Evolutionary conservation across 257 asterid species (phyloP).

Genomic region (Solanum lycopersicoides): DNA sequence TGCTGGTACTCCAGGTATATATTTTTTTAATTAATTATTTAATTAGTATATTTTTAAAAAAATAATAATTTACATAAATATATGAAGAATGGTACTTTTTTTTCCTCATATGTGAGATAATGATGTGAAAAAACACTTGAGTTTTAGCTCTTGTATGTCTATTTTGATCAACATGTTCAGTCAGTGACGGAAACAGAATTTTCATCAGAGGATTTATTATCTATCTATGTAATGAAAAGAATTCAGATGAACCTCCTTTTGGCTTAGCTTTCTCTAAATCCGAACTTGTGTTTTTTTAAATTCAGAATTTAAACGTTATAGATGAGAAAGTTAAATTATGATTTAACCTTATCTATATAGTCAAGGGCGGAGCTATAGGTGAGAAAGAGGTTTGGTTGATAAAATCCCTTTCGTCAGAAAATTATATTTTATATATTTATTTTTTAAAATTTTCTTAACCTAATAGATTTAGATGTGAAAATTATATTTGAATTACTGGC

Average conservation of each 20-base stretch:
- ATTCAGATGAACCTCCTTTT: background rate
- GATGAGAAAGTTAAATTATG: background rate
- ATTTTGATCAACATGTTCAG: background rate
- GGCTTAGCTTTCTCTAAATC: rapidly evolving
- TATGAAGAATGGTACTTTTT: background rate
- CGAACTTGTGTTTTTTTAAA: background rate
- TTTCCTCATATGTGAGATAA: no score
- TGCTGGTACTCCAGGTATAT: constrained; percentile 35
- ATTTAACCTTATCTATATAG: background rate
- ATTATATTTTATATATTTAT: no score
- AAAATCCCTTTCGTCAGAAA: background rate
- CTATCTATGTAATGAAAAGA: background rate
- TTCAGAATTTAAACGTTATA: background rate
- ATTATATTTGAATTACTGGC: background rate
- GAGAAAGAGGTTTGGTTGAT: background rate
- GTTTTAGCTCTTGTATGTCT: background rate
- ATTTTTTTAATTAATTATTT: background rate
- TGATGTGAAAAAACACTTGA: background rate
- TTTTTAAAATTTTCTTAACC: no score
- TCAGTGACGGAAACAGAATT: background rate
- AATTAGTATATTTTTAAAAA: background rate
- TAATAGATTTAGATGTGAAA: no score
- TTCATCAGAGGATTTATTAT: background rate
- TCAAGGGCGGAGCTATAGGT: background rate
- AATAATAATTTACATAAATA: background rate